Conservation (phyloP, 2,329 filamentous ascomycete species). For the Xylariaceae sp. region DNA sequence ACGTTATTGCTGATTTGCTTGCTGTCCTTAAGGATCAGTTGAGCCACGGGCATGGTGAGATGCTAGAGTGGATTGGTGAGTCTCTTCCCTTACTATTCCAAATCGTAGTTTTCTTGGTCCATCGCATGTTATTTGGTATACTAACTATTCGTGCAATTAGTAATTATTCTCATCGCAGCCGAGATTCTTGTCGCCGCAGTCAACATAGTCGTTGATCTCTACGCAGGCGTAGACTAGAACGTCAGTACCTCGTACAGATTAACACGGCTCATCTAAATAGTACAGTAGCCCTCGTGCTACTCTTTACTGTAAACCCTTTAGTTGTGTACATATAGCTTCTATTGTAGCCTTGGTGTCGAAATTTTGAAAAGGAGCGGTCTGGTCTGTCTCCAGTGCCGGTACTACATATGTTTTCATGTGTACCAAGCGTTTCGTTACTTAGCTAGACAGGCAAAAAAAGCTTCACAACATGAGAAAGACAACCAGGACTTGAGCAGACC, state of each 20-base stretch:
- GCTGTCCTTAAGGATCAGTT: constrained; percentile 95
- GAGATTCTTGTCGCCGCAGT: constrained; percentile 92
- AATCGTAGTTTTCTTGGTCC: too few relatives aligned
- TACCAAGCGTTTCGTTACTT: constrained; percentile 3
- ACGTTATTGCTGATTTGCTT: constrained; percentile 91
- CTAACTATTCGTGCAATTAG: constrained; percentile 52
- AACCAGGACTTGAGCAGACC: background rate
- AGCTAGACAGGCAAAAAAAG: constrained; percentile 9
- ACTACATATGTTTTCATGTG: background rate
- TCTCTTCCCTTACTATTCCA: constrained; percentile 34
- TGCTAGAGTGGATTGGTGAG: constrained; percentile 86
- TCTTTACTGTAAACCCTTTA: background rate
- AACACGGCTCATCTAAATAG: background rate
- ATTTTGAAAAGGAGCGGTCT: constrained; percentile 1
- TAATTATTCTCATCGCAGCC: constrained; percentile 93
- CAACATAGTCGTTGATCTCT: constrained; percentile 94
- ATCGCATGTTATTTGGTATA: too few relatives aligned
- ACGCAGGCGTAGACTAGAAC: constrained; percentile 58
- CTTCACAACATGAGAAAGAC: constrained; percentile 11
- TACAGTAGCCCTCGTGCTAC: background rate
- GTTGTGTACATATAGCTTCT: constrained; percentile 12
- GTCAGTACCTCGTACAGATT: background rate
- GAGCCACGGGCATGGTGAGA: constrained; percentile 90
- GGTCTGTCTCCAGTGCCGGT: background rate
- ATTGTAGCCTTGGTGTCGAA: constrained; percentile 14